These are phyloP conservation scores for Dryadomyces quercus-mongolicae DNA, from an alignment of 2,329 filamentous ascomycete species.

Conservation along the genomic window DNA sequence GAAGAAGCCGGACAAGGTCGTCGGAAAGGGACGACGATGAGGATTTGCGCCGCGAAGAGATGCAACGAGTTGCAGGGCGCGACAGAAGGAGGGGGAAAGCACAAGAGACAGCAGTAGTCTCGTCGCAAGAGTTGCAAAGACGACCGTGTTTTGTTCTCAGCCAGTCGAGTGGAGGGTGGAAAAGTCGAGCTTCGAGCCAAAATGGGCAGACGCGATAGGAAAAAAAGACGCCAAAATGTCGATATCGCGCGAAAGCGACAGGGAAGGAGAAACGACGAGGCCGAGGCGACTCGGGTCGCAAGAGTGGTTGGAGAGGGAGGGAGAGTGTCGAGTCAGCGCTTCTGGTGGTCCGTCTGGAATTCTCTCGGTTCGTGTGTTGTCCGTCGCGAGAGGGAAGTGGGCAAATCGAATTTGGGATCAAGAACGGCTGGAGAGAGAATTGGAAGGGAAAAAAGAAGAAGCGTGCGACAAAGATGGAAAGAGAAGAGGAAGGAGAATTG, in stretches of 20 bases:
- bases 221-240: background rate
- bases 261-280: background rate
- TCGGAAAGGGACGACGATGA: background rate
- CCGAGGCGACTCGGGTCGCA: background rate
- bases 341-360: background rate
- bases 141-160: background rate
- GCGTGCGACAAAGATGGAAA: conserved; percentile 3
- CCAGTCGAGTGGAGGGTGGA: background rate
- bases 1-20: background rate
- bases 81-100: no score
- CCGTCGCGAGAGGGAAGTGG: background rate
- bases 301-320: background rate
- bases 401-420: background rate
- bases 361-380: background rate
- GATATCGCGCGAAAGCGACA: background rate
- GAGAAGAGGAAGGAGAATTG: background rate
- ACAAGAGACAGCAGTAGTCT: no score
- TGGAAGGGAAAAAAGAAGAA: background rate
- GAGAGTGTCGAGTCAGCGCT: background rate
- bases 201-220: background rate
- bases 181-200: background rate
- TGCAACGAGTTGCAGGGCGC: no score
- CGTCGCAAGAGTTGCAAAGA: no score
- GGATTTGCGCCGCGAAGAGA: no score
- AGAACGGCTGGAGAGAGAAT: conserved; percentile 2